Conservation (phyloP, 2,329 filamentous ascomycete genomes). For the Chaetomiaceae sp. region DNA sequence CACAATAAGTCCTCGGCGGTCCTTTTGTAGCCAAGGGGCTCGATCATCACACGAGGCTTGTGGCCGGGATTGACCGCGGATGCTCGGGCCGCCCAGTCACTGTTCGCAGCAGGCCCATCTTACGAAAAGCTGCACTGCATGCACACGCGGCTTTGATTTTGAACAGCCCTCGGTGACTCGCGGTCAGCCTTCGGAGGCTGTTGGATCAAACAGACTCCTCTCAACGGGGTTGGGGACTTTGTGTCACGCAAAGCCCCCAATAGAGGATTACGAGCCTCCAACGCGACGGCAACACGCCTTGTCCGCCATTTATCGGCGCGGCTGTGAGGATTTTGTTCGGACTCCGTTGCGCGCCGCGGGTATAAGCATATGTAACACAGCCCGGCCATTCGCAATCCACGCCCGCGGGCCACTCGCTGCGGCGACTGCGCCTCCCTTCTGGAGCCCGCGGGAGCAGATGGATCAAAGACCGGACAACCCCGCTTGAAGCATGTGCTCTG, state of each 20-base stretch:
- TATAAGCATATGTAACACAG: background rate
- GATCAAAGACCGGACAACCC: conserved; percentile 1
- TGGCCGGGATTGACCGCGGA: too few relatives aligned
- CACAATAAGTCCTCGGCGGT: too few relatives aligned
- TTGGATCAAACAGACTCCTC: background rate
- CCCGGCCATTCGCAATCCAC: background rate
- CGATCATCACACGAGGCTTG: too few relatives aligned
- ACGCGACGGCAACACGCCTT: background rate
- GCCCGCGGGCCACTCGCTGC: conserved; percentile 9
- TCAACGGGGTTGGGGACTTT: background rate
- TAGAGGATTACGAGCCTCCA: background rate
- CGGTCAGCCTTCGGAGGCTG: background rate
- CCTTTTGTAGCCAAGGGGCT: too few relatives aligned
- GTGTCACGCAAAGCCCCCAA: background rate
- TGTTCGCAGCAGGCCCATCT: too few relatives aligned
- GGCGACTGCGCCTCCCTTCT: conserved; percentile 14
- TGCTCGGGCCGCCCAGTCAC: too few relatives aligned
- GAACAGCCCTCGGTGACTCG: background rate
- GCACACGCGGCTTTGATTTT: background rate
- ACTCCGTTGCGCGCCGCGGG: background rate
- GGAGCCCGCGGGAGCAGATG: background rate
- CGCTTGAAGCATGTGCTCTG: background rate
- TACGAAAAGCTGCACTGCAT: too few relatives aligned
- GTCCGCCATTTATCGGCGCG: background rate
- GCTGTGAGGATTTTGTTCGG: background rate